Evolutionary conservation across 257 asterid genomes (phyloP).

Genomic region (Solanum virginianum): DNA sequence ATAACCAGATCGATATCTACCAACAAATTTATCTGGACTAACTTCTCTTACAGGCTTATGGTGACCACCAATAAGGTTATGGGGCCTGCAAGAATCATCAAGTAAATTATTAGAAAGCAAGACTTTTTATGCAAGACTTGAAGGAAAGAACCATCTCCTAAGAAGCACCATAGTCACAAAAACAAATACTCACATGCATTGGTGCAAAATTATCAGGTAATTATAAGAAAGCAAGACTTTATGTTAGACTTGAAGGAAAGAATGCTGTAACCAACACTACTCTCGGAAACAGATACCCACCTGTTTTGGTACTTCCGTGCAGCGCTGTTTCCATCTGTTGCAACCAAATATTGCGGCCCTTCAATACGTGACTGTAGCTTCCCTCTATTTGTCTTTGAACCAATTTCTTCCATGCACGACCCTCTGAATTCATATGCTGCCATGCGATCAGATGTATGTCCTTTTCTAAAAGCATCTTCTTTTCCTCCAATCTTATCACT

Average conservation of each 20-base stretch:
- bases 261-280: background rate
- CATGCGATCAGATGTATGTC: conserved; percentile 16
- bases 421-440: conserved; percentile 19
- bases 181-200: background rate
- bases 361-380: conserved; percentile 43
- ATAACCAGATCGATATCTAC: conserved; percentile 32
- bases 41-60: conserved; percentile 33
- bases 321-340: conserved; percentile 19
- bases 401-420: conserved; percentile 21
- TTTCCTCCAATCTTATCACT: conserved; percentile 20
- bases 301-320: conserved; percentile 30
- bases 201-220: background rate
- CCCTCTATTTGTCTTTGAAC: conserved; percentile 22
- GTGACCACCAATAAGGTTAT: conserved; percentile 20
- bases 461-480: conserved; percentile 17
- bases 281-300: conserved; percentile 7
- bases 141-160: background rate
- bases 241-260: background rate
- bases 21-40: conserved; percentile 34
- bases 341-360: conserved; percentile 29
- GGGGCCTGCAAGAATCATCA: conserved; percentile 24
- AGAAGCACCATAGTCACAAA: background rate
- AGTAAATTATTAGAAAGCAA: background rate
- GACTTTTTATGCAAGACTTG: background rate
- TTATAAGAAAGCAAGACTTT: background rate